Percentiles rank a stretch among this genome's conserved stretches.
Evolutionary conservation across 2,329 filamentous ascomycete species (phyloP).

Genomic region (Elsinoe fawcettii): DNA sequence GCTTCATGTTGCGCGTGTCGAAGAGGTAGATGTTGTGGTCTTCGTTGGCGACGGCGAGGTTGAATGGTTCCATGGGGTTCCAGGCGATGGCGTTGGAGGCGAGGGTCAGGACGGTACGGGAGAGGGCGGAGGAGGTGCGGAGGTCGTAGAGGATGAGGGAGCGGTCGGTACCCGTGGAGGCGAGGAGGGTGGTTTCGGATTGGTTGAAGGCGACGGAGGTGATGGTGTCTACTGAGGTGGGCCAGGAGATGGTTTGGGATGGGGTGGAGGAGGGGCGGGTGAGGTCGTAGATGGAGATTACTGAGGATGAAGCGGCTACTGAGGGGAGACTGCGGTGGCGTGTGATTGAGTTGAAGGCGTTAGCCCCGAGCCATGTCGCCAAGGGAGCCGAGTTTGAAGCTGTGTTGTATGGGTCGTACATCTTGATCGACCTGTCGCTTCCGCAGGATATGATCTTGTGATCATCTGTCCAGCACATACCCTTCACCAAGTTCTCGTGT

Average conservation of each 20-base stretch:
- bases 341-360: slow-evolving; percentile 74
- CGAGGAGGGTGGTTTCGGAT: slow-evolving; percentile 84
- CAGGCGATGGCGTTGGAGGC: slow-evolving; percentile 77
- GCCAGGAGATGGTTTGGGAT: slow-evolving; percentile 78
- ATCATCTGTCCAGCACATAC: slow-evolving; percentile 79
- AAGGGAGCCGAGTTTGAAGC: slow-evolving; percentile 60
- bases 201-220: slow-evolving; percentile 85
- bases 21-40: slow-evolving; percentile 92
- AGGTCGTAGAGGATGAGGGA: slow-evolving; percentile 88
- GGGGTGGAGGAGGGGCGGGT: slow-evolving; percentile 68
- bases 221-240: slow-evolving; percentile 83
- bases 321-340: slow-evolving; percentile 71
- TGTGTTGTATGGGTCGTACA: slow-evolving; percentile 83
- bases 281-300: slow-evolving; percentile 83
- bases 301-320: slow-evolving; percentile 66
- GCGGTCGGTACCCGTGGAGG: slow-evolving; percentile 75
- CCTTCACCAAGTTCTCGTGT: slow-evolving; percentile 91
- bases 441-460: slow-evolving; percentile 80
- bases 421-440: slow-evolving; percentile 76
- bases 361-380: slow-evolving; percentile 75
- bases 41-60: slow-evolving; percentile 87
- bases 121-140: slow-evolving; percentile 72
- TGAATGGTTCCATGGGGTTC: slow-evolving; percentile 97
- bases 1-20: slow-evolving; percentile 84
- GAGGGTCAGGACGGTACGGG: slow-evolving; percentile 73